Evolutionary conservation across 345 rosid genomes (phyloP).

Genomic region (Clarkia xantiana): DNA sequence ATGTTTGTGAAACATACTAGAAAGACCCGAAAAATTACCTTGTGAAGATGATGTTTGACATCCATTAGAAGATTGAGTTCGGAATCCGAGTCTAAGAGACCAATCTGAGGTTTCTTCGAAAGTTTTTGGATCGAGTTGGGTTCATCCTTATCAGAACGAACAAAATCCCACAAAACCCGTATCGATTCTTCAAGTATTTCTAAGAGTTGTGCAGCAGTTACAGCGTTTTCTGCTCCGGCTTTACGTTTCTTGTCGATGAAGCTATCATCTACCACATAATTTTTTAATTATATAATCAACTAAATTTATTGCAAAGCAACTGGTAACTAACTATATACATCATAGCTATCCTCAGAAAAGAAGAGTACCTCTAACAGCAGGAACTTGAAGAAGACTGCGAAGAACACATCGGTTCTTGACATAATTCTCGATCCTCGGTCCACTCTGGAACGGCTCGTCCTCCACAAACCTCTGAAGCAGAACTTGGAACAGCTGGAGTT

Average conservation of each 20-base stretch:
- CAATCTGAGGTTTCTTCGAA: constrained; percentile 24
- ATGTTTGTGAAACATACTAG: too few species aligned
- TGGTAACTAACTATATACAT: too few species aligned
- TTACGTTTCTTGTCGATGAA: constrained; percentile 26
- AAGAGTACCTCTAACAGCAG: constrained; percentile 47
- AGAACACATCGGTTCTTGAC: constrained; percentile 41
- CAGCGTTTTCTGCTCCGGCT: constrained; percentile 27
- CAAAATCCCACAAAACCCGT: constrained; percentile 49
- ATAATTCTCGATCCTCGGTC: constrained; percentile 42
- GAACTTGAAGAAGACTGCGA: constrained; percentile 58
- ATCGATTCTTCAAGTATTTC: constrained; percentile 35
- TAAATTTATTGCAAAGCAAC: neutral
- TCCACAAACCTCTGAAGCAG: constrained; percentile 61
- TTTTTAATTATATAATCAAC: neutral
- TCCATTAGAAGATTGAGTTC: constrained; percentile 35
- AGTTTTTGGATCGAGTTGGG: constrained; percentile 10
- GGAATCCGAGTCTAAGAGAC: constrained; percentile 26
- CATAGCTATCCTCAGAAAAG: too few species aligned
- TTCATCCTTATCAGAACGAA: constrained; percentile 37
- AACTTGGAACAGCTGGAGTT: constrained; percentile 75
- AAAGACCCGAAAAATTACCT: constrained; percentile 48
- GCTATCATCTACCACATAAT: constrained; percentile 32
- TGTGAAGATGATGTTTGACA: constrained; percentile 36
- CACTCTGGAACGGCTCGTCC: constrained; percentile 58
- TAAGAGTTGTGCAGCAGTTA: constrained; percentile 21